Evolutionary conservation across 495 filamentous ascomycete genomes (phyloP).

Genomic region (Xanthoparmelia taractica): DNA sequence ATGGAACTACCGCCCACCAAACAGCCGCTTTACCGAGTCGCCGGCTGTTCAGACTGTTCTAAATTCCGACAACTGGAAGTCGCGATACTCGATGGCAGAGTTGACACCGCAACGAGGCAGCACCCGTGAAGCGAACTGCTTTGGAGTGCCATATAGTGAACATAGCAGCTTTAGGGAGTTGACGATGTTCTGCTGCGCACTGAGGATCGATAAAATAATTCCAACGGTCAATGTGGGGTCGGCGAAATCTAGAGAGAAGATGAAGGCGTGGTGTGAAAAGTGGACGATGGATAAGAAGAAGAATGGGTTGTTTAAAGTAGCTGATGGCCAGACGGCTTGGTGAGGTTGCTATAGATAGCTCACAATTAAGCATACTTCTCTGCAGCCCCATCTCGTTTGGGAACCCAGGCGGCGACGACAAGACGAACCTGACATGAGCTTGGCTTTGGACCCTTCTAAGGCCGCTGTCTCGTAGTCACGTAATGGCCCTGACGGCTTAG

Average conservation of each 20-base stretch:
- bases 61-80: slow-evolving; percentile 64
- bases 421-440: background rate
- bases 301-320: slow-evolving; percentile 60
- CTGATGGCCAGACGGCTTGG: slow-evolving; percentile 27
- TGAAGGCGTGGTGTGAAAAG: slow-evolving; percentile 86
- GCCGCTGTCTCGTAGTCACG: background rate
- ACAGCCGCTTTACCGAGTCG: slow-evolving; percentile 52
- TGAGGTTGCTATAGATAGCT: background rate
- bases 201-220: slow-evolving; percentile 80
- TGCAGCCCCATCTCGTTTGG: background rate
- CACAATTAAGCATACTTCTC: background rate
- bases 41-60: slow-evolving; percentile 63
- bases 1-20: slow-evolving; percentile 79
- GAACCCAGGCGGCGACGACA: background rate
- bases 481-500: background rate
- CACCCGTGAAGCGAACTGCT: slow-evolving; percentile 67
- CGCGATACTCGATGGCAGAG: slow-evolving; percentile 54
- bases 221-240: slow-evolving; percentile 90
- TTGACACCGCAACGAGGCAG: slow-evolving; percentile 73
- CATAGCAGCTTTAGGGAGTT: slow-evolving; percentile 91
- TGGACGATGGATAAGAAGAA: slow-evolving; percentile 82
- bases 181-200: slow-evolving; percentile 81
- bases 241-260: slow-evolving; percentile 60
- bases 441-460: background rate
- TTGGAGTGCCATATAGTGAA: slow-evolving; percentile 90